These are phyloP conservation scores for Ascoidea rubescens DNA, from an alignment of 805 yeast genomes.

Conservation along the genomic window DNA sequence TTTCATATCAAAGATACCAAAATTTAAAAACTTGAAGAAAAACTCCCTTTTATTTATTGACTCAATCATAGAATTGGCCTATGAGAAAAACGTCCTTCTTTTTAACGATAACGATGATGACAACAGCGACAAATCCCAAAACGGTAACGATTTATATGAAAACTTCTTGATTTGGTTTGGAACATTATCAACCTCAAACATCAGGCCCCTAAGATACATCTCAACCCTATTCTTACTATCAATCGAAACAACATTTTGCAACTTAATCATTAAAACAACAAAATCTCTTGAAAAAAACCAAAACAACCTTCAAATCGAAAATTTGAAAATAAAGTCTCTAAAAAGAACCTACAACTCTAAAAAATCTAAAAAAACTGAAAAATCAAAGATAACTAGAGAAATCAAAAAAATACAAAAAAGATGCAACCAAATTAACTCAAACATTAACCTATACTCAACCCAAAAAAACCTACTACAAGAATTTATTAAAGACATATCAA, in stretches of 20 bases:
- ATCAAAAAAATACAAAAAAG: constrained; percentile 23
- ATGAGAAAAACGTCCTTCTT: constrained; percentile 44
- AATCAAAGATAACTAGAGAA: constrained; percentile 18
- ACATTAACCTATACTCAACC: constrained; percentile 25
- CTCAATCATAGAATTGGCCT: constrained; percentile 34
- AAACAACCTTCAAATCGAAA: constrained; percentile 24
- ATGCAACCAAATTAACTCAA: constrained; percentile 29
- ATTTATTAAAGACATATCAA: constrained; percentile 50
- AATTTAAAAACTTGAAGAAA: constrained; percentile 32
- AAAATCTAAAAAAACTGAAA: constrained; percentile 18
- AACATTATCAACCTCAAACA: constrained; percentile 51
- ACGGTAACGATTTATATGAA: constrained; percentile 26
- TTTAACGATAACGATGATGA: constrained; percentile 18
- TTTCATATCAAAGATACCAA: constrained; percentile 35
- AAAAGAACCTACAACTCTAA: constrained; percentile 23
- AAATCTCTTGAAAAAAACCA: constrained; percentile 27
- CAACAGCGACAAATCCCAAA: constrained; percentile 18
- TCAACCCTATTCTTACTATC: constrained; percentile 45
- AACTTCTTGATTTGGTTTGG: constrained; percentile 64
- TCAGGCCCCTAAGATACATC: constrained; percentile 58
- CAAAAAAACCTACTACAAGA: constrained; percentile 41
- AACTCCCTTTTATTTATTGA: constrained; percentile 44
- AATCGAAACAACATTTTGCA: constrained; percentile 49
- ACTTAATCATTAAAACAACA: constrained; percentile 24
- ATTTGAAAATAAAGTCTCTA: constrained; percentile 19